Conservation (phyloP, 139 green algal genomes). For the Desmodesmus armatus region DNA sequence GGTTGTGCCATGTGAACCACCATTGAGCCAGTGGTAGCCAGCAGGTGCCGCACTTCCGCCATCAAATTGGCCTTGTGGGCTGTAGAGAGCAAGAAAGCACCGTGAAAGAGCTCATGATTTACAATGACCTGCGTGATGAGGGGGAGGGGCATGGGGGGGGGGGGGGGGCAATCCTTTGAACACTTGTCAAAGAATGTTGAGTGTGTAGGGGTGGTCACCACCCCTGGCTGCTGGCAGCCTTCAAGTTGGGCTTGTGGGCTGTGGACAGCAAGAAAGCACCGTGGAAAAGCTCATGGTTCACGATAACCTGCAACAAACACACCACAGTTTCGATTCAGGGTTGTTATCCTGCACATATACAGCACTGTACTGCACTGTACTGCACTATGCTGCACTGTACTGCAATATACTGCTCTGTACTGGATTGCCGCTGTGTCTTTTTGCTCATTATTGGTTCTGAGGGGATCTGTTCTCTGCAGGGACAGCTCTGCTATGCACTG, state of each 20-base stretch:
- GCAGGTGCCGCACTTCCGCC: conserved; percentile 23
- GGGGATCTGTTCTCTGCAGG: no score
- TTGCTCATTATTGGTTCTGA: background rate
- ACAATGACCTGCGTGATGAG: conserved; percentile 4
- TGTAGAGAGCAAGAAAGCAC: conserved; percentile 19
- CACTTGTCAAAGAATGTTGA: no score
- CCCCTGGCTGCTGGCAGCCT: background rate
- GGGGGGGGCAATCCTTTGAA: no score
- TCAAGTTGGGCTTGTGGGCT: background rate
- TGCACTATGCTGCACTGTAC: background rate
- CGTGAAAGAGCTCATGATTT: conserved; percentile 31
- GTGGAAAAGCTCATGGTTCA: background rate
- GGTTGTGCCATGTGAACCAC: conserved; percentile 24
- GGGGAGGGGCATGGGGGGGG: no score
- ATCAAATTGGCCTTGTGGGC: conserved; percentile 9
- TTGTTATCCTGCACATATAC: background rate
- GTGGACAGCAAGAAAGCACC: background rate
- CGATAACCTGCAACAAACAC: background rate
- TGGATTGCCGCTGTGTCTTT: background rate
- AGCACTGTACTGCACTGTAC: background rate
- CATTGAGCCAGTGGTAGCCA: conserved; percentile 24
- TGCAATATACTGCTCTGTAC: background rate
- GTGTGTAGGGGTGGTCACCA: background rate
- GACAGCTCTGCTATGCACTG: no score
- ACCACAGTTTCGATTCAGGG: background rate